Percentiles rank a stretch among this genome's conserved stretches.
phyloP scores from a whole-genome alignment of 129 eudicot species.

The Chrysanthemum seticuspe region DNA sequence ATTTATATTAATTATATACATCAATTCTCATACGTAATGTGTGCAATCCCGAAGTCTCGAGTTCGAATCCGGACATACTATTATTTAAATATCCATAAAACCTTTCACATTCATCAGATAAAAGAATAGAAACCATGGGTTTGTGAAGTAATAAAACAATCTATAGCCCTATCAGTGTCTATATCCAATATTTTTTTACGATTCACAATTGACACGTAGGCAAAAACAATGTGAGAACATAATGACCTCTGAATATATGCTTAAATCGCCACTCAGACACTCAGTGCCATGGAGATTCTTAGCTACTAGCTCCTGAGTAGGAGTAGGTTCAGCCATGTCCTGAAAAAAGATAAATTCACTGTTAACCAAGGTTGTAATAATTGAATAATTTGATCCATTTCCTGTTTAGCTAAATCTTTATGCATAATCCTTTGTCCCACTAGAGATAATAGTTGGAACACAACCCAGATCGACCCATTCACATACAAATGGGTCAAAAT shows the following conservation, averaged over 20 bases:
- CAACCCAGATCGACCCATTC: background rate
- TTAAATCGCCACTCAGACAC: slow-evolving; percentile 63
- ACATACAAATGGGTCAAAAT: background rate
- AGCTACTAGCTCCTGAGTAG: slow-evolving; percentile 88
- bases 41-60: too few species aligned
- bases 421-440: background rate
- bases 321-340: slow-evolving; percentile 84
- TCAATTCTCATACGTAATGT: too few species aligned
- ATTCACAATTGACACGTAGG: background rate
- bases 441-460: background rate
- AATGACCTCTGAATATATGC: slow-evolving; percentile 84
- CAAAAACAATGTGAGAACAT: slow-evolving; percentile 10
- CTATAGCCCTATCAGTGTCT: background rate
- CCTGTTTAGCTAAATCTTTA: too few species aligned
- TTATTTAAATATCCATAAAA: too few species aligned
- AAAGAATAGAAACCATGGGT: background rate
- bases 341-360: slow-evolving; percentile 16
- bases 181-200: background rate
- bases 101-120: background rate
- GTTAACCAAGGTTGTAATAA: background rate
- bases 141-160: background rate
- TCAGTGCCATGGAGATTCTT: slow-evolving; percentile 78
- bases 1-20: too few species aligned
- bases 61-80: too few species aligned
- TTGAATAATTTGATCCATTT: background rate